Base-by-base conservation (phyloP, 2,329 filamentous ascomycete genomes). In the Colletotrichum horii region DNA sequence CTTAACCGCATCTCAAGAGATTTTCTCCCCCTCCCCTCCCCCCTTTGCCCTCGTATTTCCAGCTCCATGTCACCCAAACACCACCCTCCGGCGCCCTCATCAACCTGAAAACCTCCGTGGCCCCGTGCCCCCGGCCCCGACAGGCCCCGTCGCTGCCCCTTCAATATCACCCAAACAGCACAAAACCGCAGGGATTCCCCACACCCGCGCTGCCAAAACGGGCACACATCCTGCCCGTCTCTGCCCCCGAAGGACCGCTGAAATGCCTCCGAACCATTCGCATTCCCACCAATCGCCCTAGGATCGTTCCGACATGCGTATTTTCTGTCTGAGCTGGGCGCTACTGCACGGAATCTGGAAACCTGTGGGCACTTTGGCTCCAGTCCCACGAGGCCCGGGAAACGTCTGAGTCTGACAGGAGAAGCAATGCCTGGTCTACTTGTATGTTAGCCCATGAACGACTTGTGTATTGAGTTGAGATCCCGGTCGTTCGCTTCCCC, bases 241-340 rank as follows among this genome's bases (percentile, higher is more conserved):
- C 66, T 56, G 26, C 15, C 67, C 34, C 58, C 66, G 38, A 66
- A 66, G 3, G 16, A 9, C 16, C 38, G 28, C 69, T 61, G 58
- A 61, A 16, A 32, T 61, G 58, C 30, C 58, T 34, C 43, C 43
- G 34, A 62, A 62, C 22, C 19, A 28, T 43, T 36, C n/a, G 48
- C 67, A 74, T 60, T 74, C 72, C 69, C 72, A 72, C 72, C 72
- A 75, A 72, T 75, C 61, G 55, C 34, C 66, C 60, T 36, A 48
- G 22, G 26, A 52, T 60, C 34, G 14, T 3, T 71, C 52, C 30
- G 66, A 16, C 38, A 36, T 38, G 43, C 32, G n/a, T 11, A 8
- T 24, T 55, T 4, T 15, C 11, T 24, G 24, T 52, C 15, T 24
- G 26, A 22, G 28, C 12, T 28, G 8, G 26, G 24, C 16, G 62